Conservation (phyloP, 208 protist species). For the Trypanosoma theileri region DNA sequence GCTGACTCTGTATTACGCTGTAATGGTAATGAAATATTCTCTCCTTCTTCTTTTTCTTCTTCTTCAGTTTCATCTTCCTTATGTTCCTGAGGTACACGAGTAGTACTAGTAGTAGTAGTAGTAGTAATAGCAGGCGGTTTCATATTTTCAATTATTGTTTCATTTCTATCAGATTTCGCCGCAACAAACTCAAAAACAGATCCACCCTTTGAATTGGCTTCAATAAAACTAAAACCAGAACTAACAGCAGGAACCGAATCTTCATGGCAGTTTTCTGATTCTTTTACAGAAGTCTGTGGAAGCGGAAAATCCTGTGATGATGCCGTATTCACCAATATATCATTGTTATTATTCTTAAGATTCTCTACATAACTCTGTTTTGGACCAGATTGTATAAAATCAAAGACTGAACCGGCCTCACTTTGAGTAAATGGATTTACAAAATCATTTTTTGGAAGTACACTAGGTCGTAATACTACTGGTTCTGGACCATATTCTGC, state of each 20-base stretch:
- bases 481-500: constrained; percentile 47
- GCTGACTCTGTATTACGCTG: no score
- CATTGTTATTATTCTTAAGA: background rate
- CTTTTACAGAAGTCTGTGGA: constrained; percentile 1
- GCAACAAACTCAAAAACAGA: constrained; percentile 2
- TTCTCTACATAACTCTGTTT: background rate
- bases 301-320: constrained; percentile 25
- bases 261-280: no score
- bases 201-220: background rate
- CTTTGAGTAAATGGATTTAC: background rate
- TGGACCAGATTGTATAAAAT: constrained; percentile 14
- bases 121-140: background rate
- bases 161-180: background rate
- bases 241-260: background rate
- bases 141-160: background rate
- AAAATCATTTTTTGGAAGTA: constrained; percentile 1
- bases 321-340: constrained; percentile 19
- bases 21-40: background rate
- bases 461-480: constrained; percentile 1
- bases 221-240: background rate
- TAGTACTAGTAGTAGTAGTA: background rate
- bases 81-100: background rate
- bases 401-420: constrained; percentile 22
- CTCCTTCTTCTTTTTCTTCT: background rate
- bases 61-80: background rate